Percentiles rank a stretch among this genome's conserved stretches.
Evolutionary conservation across 2,329 filamentous ascomycete species (phyloP).

Genomic region (Fusarium equiseti): DNA sequence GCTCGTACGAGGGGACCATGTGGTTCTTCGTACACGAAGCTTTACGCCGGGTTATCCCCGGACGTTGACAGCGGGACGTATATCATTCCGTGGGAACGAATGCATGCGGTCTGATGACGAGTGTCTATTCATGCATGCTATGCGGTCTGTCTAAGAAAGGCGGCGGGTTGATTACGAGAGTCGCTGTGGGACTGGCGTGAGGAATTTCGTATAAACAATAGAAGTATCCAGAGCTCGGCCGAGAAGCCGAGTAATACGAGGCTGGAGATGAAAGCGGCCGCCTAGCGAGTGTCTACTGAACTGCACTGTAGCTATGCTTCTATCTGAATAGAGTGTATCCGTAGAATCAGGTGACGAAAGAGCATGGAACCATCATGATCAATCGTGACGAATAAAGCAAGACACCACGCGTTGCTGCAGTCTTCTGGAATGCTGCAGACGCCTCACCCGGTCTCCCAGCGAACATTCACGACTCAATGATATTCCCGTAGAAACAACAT

Average conservation of each 20-base stretch:
- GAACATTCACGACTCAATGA: constrained; percentile 51
- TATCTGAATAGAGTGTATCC: background rate
- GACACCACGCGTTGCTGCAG: constrained; percentile 3
- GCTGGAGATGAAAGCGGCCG: constrained; percentile 4
- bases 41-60: constrained; percentile 55
- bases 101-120: constrained; percentile 37
- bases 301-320: background rate
- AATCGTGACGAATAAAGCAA: constrained; percentile 7
- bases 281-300: background rate
- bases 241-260: constrained; percentile 22
- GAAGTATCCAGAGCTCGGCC: constrained; percentile 14
- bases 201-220: constrained; percentile 23
- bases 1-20: constrained; percentile 41
- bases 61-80: constrained; percentile 52
- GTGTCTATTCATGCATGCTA: constrained; percentile 42
- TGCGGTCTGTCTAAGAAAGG: constrained; percentile 38
- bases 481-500: constrained; percentile 12
- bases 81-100: constrained; percentile 50
- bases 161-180: constrained; percentile 44
- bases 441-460: constrained; percentile 19
- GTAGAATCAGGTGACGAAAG: background rate
- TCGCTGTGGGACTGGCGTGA: constrained; percentile 51
- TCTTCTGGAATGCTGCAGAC: constrained; percentile 14
- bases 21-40: constrained; percentile 53
- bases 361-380: background rate